These are phyloP conservation scores for Trichoderma gracile DNA, from an alignment of 2,329 filamentous ascomycete genomes.

Conservation along the genomic window DNA sequence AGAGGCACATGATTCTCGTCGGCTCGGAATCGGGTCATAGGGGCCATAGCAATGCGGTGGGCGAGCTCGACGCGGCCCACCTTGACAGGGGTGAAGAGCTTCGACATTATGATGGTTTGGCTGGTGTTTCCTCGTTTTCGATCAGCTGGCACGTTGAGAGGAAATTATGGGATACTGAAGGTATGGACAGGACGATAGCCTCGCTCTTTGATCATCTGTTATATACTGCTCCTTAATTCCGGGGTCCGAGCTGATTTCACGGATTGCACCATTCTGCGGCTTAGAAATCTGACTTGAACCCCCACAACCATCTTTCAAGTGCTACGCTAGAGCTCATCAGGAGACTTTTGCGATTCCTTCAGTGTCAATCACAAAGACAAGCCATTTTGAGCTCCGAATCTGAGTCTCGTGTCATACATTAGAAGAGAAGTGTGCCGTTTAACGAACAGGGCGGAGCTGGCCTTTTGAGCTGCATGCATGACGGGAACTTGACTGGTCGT, in stretches of 20 bases:
- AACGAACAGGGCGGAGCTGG: no score
- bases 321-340: background rate
- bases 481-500: no score
- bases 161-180: background rate
- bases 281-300: constrained; percentile 9
- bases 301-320: background rate
- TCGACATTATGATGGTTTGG: background rate
- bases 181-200: background rate
- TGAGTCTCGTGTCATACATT: background rate
- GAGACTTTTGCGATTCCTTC: background rate
- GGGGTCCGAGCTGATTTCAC: background rate
- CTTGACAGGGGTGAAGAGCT: constrained; percentile 27
- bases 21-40: constrained; percentile 51
- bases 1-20: constrained; percentile 42
- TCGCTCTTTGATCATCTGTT: background rate
- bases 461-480: no score
- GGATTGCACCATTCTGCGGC: constrained; percentile 9
- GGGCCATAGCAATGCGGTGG: constrained; percentile 33
- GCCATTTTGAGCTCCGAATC: background rate
- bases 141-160: background rate
- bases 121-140: background rate
- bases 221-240: background rate
- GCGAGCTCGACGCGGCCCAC: constrained; percentile 30
- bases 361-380: background rate
- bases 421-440: background rate